phyloP scores from a whole-genome alignment of 352 stramenopile species.

The Globisporangium alternatum region DNA sequence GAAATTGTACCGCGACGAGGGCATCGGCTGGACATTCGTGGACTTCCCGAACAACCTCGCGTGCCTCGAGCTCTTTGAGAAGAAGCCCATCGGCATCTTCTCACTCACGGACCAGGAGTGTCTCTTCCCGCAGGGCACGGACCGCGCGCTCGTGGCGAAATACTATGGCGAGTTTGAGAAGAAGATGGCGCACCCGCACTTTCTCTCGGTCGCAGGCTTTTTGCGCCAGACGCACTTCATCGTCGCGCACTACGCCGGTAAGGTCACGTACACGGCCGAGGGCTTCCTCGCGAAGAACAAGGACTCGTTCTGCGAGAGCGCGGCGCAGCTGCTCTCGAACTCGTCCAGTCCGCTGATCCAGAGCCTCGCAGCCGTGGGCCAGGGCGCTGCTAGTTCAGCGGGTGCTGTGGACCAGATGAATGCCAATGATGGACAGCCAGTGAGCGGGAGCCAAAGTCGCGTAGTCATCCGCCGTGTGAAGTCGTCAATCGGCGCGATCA shows the following conservation, averaged over 20 bases:
- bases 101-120: conserved; percentile 83
- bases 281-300: conserved; percentile 92
- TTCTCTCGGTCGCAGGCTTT: conserved; percentile 40
- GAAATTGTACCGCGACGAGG: conserved; percentile 68
- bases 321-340: conserved; percentile 44
- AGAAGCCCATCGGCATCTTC: conserved; percentile 74
- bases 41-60: conserved; percentile 78
- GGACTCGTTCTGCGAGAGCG: conserved; percentile 81
- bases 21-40: conserved; percentile 70
- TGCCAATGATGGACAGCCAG: background rate
- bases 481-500: conserved; percentile 64
- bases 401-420: background rate
- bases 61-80: conserved; percentile 82
- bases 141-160: conserved; percentile 73
- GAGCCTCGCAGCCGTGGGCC: conserved; percentile 28
- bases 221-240: conserved; percentile 74
- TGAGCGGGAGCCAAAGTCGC: conserved; percentile 9
- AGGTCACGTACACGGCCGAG: conserved; percentile 73
- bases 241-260: conserved; percentile 84
- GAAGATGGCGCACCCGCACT: conserved; percentile 53
- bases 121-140: conserved; percentile 70
- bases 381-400: conserved; percentile 6
- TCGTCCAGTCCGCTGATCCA: conserved; percentile 67
- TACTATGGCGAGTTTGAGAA: conserved; percentile 74
- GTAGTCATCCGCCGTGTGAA: conserved; percentile 33